These are phyloP conservation scores for Pseudisothecium myosuroides DNA, from an alignment of 225 moss, liverwort and hornwort genomes.

Conservation along the genomic window DNA sequence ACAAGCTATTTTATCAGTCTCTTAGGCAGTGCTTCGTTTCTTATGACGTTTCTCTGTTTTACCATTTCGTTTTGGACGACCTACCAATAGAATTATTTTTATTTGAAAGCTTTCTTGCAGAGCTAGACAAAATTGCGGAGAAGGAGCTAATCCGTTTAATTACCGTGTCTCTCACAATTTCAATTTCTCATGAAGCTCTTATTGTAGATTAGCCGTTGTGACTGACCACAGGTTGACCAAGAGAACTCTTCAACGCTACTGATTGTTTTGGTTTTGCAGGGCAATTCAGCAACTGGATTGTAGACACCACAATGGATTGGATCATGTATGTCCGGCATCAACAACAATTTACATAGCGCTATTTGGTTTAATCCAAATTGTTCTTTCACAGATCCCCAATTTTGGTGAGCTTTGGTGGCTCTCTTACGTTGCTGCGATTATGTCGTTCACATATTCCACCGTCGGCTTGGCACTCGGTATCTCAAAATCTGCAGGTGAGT, in stretches of 20 bases:
- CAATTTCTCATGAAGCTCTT: not conserved
- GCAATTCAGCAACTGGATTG: constrained; percentile 59
- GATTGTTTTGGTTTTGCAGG: constrained; percentile 13
- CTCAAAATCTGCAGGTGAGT: constrained; percentile 27
- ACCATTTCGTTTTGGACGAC: not conserved
- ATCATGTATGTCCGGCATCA: constrained; percentile 14
- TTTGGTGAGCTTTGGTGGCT: constrained; percentile 85
- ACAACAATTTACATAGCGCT: constrained; percentile 49
- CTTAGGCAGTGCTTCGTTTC: not conserved
- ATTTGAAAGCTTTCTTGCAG: not conserved
- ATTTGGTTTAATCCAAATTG: constrained; percentile 53
- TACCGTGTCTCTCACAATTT: not conserved
- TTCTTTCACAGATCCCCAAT: constrained; percentile 70
- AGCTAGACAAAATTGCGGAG: not conserved
- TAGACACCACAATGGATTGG: not conserved
- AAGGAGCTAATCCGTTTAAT: not conserved
- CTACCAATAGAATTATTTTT: no score
- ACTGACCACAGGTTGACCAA: not conserved
- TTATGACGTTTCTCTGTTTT: not conserved
- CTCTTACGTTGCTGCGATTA: constrained; percentile 58
- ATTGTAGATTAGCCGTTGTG: no score
- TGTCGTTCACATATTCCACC: constrained; percentile 71
- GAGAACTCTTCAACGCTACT: no score
- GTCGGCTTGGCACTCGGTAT: constrained; percentile 72
- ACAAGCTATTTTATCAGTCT: not conserved